Base-by-base conservation (phyloP, 108 stramenopile genomes). In the Licmophora abbreviata region DNA sequence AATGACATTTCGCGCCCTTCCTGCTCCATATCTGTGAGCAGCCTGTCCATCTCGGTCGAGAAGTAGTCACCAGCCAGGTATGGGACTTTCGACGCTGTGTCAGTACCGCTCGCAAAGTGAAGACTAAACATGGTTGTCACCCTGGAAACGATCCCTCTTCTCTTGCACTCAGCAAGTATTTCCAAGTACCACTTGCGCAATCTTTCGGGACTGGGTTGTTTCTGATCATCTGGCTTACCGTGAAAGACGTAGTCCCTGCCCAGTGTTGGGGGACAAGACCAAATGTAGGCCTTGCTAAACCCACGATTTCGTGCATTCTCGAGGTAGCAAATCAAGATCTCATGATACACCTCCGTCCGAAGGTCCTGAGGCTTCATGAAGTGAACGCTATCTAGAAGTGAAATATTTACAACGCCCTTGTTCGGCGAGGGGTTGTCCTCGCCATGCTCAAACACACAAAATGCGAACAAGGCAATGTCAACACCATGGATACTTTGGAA, bases 371-470 rank as follows among this genome's bases (percentile, higher is more conserved):
- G 92, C 10, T 77, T 58, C 28, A 93, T 64, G 56, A 79, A 93
- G 29, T 70, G 72, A 14, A 93, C 92, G n/a, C 75, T 80, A 64
- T 93, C 92, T 17, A 93, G 63, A 58, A 90, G 90, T 10, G 81
- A 80, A 30, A 93, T 79, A 59, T 93, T 90, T 8, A 88, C 85
- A 4, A 77, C 51, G 8, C 83, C 46, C 48, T 75, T 71, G 52
- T 93, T 93, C 2, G 92, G 88, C 42, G 31, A 44, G 0, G 83
- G 85, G 53, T 80, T 82, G n/a, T n/a, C n/a, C n/a, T n/a, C n/a
- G n/a, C 85, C 88, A 55, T 89, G 88, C 59, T 89, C 88, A 51
- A 90, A 89, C 7, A 87, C 75, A 55, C 88, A 93, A 77, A 93
- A 78, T 12, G 77, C 88, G 60, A 93, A 90, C 30, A 93, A 36